Evolutionary conservation across 352 stramenopile species (phyloP), one percentile per base, ranked within the genome.

Genomic region (Phytophthora citricola): DNA sequence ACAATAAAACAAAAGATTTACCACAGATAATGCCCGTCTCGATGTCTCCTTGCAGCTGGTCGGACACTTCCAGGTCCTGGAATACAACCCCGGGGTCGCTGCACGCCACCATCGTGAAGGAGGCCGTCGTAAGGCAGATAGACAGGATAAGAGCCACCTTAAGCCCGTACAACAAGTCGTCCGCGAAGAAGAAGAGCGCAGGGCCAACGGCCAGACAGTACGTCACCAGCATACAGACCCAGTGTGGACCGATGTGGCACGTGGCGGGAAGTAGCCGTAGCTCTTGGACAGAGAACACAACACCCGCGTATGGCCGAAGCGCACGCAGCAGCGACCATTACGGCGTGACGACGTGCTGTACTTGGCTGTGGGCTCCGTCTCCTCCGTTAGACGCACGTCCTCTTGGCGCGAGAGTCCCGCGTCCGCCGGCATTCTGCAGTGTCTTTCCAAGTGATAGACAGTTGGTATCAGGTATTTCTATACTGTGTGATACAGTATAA

Each of bases 91-190:
- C 86, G 0, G 87, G 87, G 58, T 94, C 85, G 40, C 85, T 92
- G 65, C 79, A 92, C 40, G 87, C 87, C 27, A 91, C 82, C 70
- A 93, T 79, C 4, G 83, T 87, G 69, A 93, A 93, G 31, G 81
- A 76, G n/a, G 72, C 58, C 17, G 84, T 90, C 24, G 87, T 89
- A 38, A 88, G 14, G 20, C 79, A 75, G 31, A 87, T 81, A 14
- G 81, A 89, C 10, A 69, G 46, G 6, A 87, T 11, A 24, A 93
- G 58, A 36, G 79, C 73, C 11, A 86, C 55, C 50, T 87, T 76
- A 4, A 89, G 66, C 1, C 74, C 76, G 12, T 75, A 4, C 27
- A 75, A 50, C 29, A 91, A 48, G 24, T 84, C 70, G 34, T 71
- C 76, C 56, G 76, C 51, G 20, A 92, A 75, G 27, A 91, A 77